Base-by-base conservation (phyloP, 2,329 filamentous ascomycete genomes). In the Colletotrichum sp. region DNA sequence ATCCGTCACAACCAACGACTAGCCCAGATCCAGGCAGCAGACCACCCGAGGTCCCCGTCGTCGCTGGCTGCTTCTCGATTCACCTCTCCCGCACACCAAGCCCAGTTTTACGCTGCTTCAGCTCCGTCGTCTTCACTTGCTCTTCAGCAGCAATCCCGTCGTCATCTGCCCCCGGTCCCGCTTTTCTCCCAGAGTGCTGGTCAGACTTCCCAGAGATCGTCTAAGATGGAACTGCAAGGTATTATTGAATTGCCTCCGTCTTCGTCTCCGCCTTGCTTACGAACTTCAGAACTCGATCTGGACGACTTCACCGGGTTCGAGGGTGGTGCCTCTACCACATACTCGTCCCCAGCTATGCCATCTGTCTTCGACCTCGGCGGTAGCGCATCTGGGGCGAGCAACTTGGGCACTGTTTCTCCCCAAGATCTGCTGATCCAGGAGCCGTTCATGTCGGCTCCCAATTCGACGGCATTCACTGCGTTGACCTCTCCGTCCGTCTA, bases 401-500 rank as follows among this genome's bases (percentile, higher is more conserved):
- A 92, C 82, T 82, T 92, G 82, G 91, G 90, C 80, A 98, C 96
- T 57, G 91, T 98, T 77, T 98, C 96, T 77, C 96, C 96, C 25
- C 93, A 95, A 84, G 95, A 98, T 81, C 89, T 98, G 79, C 87
- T 94, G 79, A 88, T 96, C 80, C 91, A 92, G 79, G 92, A 95
- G 81, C 88, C 90, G 75, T 92, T 92, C 81, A 88, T 92, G 82
- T 98, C 95, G 77, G 92, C 95, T 49, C 96, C 96, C 34, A 95
- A 95, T 82, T 98, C 96, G 3, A 90, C 93, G 63, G 93, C 95
- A 39, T 92, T 97, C 82, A 98, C 96, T 44, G 93, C 95, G 78
- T 83, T 98, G 85, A 98, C 95, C 73, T 97, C 96, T 76, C 96
- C 96, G 61, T 95, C 94, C n/a, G 89, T 92, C 73, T 93, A 92